These are phyloP conservation scores for Glycine soja DNA, from an alignment of 306 rosid genomes.

Conservation along the genomic window DNA sequence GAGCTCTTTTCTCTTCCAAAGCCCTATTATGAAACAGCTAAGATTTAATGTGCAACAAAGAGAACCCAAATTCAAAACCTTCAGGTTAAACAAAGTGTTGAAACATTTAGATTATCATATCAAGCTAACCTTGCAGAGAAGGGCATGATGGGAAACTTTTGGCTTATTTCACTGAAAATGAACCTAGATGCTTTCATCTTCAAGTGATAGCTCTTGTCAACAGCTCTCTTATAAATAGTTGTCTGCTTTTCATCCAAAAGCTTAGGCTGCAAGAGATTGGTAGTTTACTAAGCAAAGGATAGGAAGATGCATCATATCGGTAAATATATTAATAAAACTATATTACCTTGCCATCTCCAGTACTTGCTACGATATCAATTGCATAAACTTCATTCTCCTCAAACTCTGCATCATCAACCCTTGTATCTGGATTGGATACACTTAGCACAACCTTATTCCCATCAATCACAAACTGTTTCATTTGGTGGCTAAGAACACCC, in stretches of 20 bases:
- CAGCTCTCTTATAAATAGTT: conserved; percentile 94
- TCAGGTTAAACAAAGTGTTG: background rate
- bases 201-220: conserved; percentile 88
- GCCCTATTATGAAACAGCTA: conserved; percentile 58
- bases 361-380: conserved; percentile 87
- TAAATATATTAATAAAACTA: background rate
- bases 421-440: conserved; percentile 79
- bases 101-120: background rate
- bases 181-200: conserved; percentile 98
- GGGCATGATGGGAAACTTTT: conserved; percentile 94
- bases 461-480: conserved; percentile 99
- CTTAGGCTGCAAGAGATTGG: conserved; percentile 72
- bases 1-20: conserved; percentile 97
- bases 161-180: conserved; percentile 93
- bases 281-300: background rate
- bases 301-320: conserved; percentile 18
- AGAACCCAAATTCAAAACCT: background rate
- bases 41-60: background rate
- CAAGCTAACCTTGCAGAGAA: conserved; percentile 78
- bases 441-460: conserved; percentile 94
- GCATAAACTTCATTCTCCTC: conserved; percentile 97
- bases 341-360: conserved; percentile 95
- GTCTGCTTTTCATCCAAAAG: conserved; percentile 97
- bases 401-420: conserved; percentile 93
- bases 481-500: conserved; percentile 98